Evolutionary conservation across 106 monocot genomes (phyloP), one percentile per base, ranked within the genome.

Genomic region (Iris macrosiphon): DNA sequence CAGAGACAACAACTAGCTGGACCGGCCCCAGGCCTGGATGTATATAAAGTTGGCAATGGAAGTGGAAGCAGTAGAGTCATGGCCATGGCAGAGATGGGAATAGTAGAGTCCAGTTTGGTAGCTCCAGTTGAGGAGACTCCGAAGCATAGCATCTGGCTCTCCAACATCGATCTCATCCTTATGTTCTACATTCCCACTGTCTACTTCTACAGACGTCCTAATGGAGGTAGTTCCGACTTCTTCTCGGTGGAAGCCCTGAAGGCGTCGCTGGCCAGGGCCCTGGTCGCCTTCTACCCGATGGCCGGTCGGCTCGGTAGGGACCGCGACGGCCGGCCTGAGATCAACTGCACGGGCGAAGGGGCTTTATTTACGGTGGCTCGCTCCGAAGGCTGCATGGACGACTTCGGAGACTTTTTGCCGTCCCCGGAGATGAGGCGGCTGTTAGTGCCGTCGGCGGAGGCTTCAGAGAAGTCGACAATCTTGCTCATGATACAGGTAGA

Each of bases 301-400:
- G 78, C 63, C 7, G 78, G 78, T 12, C 46, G 67, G 13, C 78
- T 78, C n/a, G 67, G 43, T 1, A 14, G 43, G 18, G 60, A 65
- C 60, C 15, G 12, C 1, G 37, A 61, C 25, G 71, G 71, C 25
- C 32, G 62, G 3, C 4, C 67, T 34, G 66, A 80, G 80, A 52
- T 80, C 29, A 1, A 57, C 8, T 80, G 79, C 68, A 72, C 25
- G 18, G 74, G 62, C 1, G 66, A 83, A 61, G 83, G 83, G 6
- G 83, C 56, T 4, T 21, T 27, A 29, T 66, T 83, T 23, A 70
- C 67, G 3, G 62, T 52, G 33, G 83, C 83, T 4, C 31, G 34
- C 0, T 59, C 61, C 28, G 61, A 71, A 13, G 40, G 28, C 28
- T 12, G 39, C 27, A 6, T 74, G 3, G 66, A 69, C 26, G 78